Base-by-base conservation (phyloP, 1,139 yeast species). In the Diutina rugosa region DNA sequence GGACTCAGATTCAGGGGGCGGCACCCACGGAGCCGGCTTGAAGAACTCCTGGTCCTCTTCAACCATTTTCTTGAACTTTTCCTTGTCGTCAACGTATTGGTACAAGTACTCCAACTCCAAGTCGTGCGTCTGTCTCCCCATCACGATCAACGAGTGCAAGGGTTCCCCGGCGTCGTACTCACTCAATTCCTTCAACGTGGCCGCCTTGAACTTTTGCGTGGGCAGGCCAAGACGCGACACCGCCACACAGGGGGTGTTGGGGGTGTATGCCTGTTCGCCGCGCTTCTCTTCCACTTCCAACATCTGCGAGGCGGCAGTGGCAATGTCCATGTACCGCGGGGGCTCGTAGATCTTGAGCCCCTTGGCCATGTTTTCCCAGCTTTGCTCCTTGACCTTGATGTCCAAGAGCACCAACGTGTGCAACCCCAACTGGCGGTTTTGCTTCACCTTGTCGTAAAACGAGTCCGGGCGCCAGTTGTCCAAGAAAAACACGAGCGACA, bases 391-490 rank as follows among this genome's bases (percentile, higher is more conserved):
- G 57, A 93, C 99, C 70, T 93, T 93, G 68, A 93, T 93, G 67
- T 93, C 99, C 57, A 93, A 77, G 59, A 93, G 75, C 51, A 93
- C 79, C 60, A 93, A 76, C 2, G 99, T 93, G 68, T 93, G 99
- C 63, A 93, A 77, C 2, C 99, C 99, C 56, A 91, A 82, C 66
- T 77, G 82, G 64, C 98, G 78, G 69, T 93, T 93, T 70, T 93
- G 98, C 83, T 83, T 73, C 59, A 93, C 76, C 72, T 93, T 91
- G 65, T 86, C 81, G 69, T 93, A 93, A 74, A 95, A 93, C 38
- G 96, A 87, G 68, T 91, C 98, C 1, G 99, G 99, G 67, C 89
- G 86, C 99, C 99, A 93, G 59, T 77, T 74, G 48, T 91, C 98
- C 32, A 97, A 91, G 78, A 93, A 93, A 69, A 93, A 93, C 4